Conservation (phyloP, 192 early-diverging fungal genomes). For the Phycomyces nitens region DNA sequence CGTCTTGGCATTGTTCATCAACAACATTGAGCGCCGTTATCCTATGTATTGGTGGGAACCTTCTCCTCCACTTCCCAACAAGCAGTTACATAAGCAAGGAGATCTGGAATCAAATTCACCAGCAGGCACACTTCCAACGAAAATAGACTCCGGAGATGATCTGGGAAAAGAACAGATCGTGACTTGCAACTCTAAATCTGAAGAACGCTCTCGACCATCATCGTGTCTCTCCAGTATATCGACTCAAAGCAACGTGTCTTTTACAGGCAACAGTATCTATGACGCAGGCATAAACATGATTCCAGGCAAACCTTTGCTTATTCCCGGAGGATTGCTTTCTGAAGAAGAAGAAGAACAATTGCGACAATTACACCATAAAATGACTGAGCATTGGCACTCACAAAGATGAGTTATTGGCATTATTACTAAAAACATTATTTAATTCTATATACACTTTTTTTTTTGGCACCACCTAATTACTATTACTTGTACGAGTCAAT, state of each 20-base stretch:
- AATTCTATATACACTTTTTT: not conserved
- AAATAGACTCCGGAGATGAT: not conserved
- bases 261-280: not conserved
- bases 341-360: not conserved
- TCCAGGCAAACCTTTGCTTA: not conserved
- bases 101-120: not conserved
- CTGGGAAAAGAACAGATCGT: not conserved
- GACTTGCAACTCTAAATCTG: not conserved
- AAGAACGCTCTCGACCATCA: not conserved
- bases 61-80: not conserved
- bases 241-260: not conserved
- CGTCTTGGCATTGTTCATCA: slow-evolving; percentile 41
- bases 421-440: no score
- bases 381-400: not conserved
- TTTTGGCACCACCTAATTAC: not conserved
- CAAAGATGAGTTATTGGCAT: not conserved
- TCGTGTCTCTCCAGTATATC: not conserved
- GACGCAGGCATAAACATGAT: not conserved
- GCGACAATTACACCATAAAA: not conserved
- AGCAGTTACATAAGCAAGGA: not conserved
- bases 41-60: slow-evolving; percentile 55
- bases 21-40: slow-evolving; percentile 52
- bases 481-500: no score
- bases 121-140: not conserved
- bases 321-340: not conserved